Percentiles rank a stretch among this genome's conserved stretches.
Evolutionary conservation across 2,329 filamentous ascomycete genomes (phyloP).

Genomic region (Septoria linicola): DNA sequence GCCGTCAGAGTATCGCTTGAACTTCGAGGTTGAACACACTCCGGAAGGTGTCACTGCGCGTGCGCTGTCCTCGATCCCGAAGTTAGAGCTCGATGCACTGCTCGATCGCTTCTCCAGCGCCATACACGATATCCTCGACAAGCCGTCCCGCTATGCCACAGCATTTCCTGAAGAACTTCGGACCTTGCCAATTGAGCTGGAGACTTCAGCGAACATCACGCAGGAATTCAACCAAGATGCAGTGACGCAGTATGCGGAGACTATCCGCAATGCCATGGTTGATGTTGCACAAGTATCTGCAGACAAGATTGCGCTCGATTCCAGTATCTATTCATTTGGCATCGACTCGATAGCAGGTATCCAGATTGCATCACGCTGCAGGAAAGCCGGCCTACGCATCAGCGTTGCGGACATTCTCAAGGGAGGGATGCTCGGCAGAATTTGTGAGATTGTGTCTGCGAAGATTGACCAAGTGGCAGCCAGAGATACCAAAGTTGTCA

Average conservation of each 20-base stretch:
- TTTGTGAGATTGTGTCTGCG: conserved; percentile 16
- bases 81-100: conserved; percentile 9
- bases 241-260: conserved; percentile 8
- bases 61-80: conserved; percentile 10
- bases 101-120: conserved; percentile 15
- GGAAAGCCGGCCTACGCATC: conserved; percentile 14
- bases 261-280: conserved; percentile 19
- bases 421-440: conserved; percentile 16
- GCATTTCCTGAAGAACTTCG: conserved; percentile 14
- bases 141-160: conserved; percentile 17
- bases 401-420: conserved; percentile 21
- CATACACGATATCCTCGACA: conserved; percentile 16
- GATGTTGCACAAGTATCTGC: conserved; percentile 18
- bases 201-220: background rate
- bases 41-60: conserved; percentile 12
- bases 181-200: conserved; percentile 7
- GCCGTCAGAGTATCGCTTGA: conserved; percentile 20
- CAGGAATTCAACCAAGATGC: conserved; percentile 9
- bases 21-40: conserved; percentile 21
- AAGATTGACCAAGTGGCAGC: background rate
- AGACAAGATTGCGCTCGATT: conserved; percentile 15
- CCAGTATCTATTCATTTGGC: conserved; percentile 20
- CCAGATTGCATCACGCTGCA: conserved; percentile 18
- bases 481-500: background rate
- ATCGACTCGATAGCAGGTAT: conserved; percentile 23